Percentiles rank a stretch among this genome's conserved stretches.
phyloP scores from a whole-genome alignment of 768 basidiomycete genomes.

The Boletus vermiculosoides region DNA sequence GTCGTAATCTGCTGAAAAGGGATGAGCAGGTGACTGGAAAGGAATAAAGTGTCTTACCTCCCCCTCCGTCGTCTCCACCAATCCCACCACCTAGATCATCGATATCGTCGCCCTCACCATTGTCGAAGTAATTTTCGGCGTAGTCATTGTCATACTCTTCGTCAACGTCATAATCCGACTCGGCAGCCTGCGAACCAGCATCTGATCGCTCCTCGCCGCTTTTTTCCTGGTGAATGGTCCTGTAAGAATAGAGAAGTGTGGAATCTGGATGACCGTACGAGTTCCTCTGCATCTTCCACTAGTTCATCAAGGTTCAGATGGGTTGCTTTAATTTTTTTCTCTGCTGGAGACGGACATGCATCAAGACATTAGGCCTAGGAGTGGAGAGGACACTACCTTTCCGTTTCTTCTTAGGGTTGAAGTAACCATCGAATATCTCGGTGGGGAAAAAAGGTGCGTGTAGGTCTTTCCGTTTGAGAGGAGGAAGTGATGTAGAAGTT shows the following conservation, averaged over 20 bases:
- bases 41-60: slow-evolving; percentile 34
- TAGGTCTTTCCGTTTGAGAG: slow-evolving; percentile 66
- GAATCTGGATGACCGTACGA: slow-evolving; percentile 33
- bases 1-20: slow-evolving; percentile 24
- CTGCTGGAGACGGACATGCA: slow-evolving; percentile 7
- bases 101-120: slow-evolving; percentile 78
- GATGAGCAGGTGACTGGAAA: not conserved
- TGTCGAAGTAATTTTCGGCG: slow-evolving; percentile 89
- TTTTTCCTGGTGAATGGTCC: slow-evolving; percentile 49
- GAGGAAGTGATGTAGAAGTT: slow-evolving; percentile 56
- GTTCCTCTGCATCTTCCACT: slow-evolving; percentile 61
- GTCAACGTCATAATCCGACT: slow-evolving; percentile 81
- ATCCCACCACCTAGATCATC: slow-evolving; percentile 76
- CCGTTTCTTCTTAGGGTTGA: slow-evolving; percentile 69
- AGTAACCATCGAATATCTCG: slow-evolving; percentile 75
- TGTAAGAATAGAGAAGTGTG: not conserved
- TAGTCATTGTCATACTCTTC: slow-evolving; percentile 94
- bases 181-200: slow-evolving; percentile 59
- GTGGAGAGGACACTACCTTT: slow-evolving; percentile 35
- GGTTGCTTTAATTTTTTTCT: slow-evolving; percentile 37
- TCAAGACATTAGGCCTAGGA: not conserved
- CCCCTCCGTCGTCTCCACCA: slow-evolving; percentile 64
- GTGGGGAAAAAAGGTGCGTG: slow-evolving; percentile 76
- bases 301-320: slow-evolving; percentile 67
- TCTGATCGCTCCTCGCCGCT: slow-evolving; percentile 70